These are phyloP conservation scores for Umbelopsis sp. DNA, from an alignment of 192 early-diverging fungal genomes.

Conservation along the genomic window DNA sequence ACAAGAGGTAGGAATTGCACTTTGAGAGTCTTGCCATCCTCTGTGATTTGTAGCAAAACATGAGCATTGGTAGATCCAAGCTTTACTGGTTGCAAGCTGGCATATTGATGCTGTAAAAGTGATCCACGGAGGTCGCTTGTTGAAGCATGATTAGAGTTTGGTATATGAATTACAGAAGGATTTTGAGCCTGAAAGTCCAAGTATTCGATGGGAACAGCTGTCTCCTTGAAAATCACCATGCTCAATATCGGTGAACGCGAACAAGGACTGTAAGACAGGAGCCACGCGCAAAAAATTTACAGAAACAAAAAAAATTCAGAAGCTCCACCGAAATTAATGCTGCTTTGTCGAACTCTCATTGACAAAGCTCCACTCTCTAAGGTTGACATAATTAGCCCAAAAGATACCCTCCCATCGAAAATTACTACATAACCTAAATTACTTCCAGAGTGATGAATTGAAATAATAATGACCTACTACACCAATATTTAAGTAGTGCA, in stretches of 20 bases:
- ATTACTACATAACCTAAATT: too few species aligned
- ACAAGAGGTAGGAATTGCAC: background rate
- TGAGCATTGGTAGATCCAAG: background rate
- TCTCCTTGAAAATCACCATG: slow-evolving; percentile 19
- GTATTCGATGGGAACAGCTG: background rate
- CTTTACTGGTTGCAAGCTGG: background rate
- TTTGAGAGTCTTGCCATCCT: background rate
- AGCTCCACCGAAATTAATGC: too few species aligned
- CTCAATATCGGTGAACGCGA: background rate
- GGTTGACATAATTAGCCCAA: too few species aligned
- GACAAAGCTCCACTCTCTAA: too few species aligned
- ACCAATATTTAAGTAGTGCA: too few species aligned
- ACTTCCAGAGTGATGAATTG: too few species aligned
- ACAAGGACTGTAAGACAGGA: background rate
- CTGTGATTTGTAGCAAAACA: background rate
- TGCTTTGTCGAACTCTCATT: too few species aligned
- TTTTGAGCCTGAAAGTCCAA: background rate
- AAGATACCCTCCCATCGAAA: too few species aligned
- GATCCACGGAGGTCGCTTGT: too few species aligned
- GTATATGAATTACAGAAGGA: background rate
- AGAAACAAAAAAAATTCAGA: background rate
- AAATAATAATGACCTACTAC: too few species aligned
- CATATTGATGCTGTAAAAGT: background rate
- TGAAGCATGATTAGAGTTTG: background rate
- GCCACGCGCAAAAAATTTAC: background rate